Conservation (phyloP, 345 rosid species). For the Arabidopsis thaliana region DNA sequence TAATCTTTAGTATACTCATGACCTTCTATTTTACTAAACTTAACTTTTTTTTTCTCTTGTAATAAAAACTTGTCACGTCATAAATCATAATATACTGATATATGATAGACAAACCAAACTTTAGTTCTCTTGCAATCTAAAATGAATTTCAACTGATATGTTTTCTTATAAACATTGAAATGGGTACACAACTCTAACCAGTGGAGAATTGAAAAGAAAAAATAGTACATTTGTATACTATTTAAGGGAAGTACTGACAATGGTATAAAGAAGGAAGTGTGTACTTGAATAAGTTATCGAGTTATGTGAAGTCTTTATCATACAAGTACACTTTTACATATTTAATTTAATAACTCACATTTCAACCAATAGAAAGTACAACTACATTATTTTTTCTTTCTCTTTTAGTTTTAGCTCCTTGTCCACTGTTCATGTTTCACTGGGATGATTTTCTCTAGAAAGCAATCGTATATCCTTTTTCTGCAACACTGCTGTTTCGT, state of each 20-base stretch:
- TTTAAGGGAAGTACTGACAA: conserved; percentile 2
- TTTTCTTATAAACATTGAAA: no score
- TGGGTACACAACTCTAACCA: conserved; percentile 19
- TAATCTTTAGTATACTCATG: no score
- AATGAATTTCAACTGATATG: no score
- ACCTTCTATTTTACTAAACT: no score
- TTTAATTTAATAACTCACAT: conserved; percentile 2
- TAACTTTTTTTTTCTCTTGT: no score
- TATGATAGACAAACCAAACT: no score
- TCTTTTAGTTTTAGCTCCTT: no score
- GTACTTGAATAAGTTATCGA: conserved; percentile 13
- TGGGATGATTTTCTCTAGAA: neutral
- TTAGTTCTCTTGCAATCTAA: no score
- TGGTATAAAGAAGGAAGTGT: conserved; percentile 5
- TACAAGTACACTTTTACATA: conserved; percentile 17
- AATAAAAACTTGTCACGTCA: no score
- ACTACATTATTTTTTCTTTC: neutral
- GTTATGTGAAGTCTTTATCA: conserved; percentile 26
- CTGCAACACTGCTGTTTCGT: no score
- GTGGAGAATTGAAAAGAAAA: conserved; percentile 16
- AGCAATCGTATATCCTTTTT: no score
- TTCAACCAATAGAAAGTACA: neutral
- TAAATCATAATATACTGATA: no score
- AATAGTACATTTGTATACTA: neutral
- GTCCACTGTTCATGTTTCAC: neutral